These are phyloP conservation scores for Penium margaritaceum DNA, from an alignment of 139 green algal genomes.

Conservation along the genomic window DNA sequence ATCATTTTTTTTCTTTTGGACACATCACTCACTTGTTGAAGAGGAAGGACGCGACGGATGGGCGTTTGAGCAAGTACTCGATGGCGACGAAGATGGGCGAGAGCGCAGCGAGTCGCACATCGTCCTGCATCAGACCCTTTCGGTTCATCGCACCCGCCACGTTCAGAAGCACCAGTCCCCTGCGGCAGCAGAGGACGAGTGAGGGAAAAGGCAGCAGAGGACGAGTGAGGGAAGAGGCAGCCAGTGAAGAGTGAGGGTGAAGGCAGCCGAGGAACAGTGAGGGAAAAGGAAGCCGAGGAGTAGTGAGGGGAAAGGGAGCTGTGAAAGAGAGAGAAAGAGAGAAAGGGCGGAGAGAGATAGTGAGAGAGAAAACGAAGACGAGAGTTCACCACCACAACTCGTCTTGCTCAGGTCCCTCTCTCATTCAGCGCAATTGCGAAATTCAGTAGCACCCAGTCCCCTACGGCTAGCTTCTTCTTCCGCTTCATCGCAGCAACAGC, in stretches of 20 bases:
- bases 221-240: not conserved
- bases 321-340: too few species aligned
- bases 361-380: too few species aligned
- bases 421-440: too few species aligned
- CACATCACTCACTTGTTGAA: slow-evolving; percentile 61
- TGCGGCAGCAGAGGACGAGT: not conserved
- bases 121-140: slow-evolving; percentile 68
- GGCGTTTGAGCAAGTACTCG: slow-evolving; percentile 75
- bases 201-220: not conserved
- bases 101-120: slow-evolving; percentile 63
- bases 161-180: slow-evolving; percentile 70
- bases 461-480: too few species aligned
- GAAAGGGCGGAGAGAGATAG: too few species aligned
- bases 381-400: too few species aligned
- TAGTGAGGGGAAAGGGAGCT: not conserved
- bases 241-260: not conserved
- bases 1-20: too few species aligned
- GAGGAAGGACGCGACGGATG: slow-evolving; percentile 57
- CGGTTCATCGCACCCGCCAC: slow-evolving; percentile 78
- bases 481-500: too few species aligned
- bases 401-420: too few species aligned
- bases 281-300: not conserved
- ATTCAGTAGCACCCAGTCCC: too few species aligned
- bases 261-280: not conserved
- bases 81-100: slow-evolving; percentile 69